Evolutionary conservation across 1,284 basidiomycete species (phyloP).

Genomic region (Rhodofomes roseus): DNA sequence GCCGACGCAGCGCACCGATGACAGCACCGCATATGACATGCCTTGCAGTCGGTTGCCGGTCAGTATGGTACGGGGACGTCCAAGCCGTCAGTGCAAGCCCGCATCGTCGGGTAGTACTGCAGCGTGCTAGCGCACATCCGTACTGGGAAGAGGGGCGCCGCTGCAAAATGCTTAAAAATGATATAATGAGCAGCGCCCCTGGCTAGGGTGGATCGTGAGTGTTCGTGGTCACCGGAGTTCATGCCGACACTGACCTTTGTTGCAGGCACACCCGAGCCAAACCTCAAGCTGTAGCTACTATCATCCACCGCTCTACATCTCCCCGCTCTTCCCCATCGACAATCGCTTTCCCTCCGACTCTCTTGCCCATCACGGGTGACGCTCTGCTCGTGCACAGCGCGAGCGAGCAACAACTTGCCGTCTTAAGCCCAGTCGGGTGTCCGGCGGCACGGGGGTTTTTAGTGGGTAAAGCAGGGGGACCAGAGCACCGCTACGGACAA

Average conservation of each 20-base stretch:
- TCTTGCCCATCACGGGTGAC: neutral
- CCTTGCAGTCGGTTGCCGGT: neutral
- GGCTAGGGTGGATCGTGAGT: neutral
- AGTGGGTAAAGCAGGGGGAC: neutral
- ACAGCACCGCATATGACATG: neutral
- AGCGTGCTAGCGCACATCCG: neutral
- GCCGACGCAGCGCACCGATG: neutral
- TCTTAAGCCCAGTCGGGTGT: neutral
- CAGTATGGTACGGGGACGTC: neutral
- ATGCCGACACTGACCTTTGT: neutral
- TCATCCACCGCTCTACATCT: neutral
- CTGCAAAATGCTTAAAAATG: neutral
- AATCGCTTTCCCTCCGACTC: too few relatives aligned
- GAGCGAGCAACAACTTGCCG: neutral
- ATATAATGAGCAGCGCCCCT: neutral
- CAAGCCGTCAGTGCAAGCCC: neutral
- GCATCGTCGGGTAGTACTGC: neutral
- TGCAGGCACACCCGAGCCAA: neutral
- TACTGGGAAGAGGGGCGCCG: neutral
- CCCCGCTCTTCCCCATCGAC: too few relatives aligned
- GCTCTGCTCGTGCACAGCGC: neutral
- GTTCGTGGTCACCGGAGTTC: neutral
- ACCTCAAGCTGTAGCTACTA: neutral
- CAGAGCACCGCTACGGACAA: neutral
- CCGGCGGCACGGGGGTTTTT: neutral